Percentiles rank a stretch among this genome's conserved stretches.
These are phyloP conservation scores for Trichoderma aggressivum DNA, from an alignment of 2,329 filamentous ascomycete species.

Conservation along the genomic window DNA sequence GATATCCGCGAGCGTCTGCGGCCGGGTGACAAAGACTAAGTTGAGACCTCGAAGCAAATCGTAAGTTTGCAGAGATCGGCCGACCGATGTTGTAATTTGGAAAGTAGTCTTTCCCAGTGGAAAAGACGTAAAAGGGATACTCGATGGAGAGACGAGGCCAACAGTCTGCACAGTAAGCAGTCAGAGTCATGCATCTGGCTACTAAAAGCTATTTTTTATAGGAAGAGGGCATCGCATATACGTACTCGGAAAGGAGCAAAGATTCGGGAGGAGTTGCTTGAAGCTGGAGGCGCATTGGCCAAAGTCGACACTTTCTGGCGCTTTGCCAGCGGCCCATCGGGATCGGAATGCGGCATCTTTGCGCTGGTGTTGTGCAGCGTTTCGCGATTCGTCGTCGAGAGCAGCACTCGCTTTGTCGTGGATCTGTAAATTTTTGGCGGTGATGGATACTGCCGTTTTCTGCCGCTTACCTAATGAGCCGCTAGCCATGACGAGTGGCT, in stretches of 20 bases:
- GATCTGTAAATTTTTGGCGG: constrained; percentile 28
- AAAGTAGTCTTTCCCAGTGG: constrained; percentile 92
- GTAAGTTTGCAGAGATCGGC: constrained; percentile 89
- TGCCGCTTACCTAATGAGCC: constrained; percentile 17
- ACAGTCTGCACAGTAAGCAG: constrained; percentile 61
- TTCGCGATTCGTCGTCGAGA: constrained; percentile 18
- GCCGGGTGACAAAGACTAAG: constrained; percentile 87
- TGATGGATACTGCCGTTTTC: constrained; percentile 23
- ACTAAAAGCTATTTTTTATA: not conserved
- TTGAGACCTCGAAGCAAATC: constrained; percentile 87
- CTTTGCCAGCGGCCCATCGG: constrained; percentile 66
- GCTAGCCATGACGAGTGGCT: not conserved
- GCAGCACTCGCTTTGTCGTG: not conserved
- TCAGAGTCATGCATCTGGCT: constrained; percentile 7
- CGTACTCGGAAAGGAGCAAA: constrained; percentile 91
- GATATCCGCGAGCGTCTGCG: constrained; percentile 80
- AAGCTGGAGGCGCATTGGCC: constrained; percentile 35
- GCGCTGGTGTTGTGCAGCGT: constrained; percentile 13
- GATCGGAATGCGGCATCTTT: constrained; percentile 56
- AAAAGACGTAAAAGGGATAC: constrained; percentile 83
- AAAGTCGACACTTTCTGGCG: constrained; percentile 63
- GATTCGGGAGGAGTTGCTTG: constrained; percentile 65
- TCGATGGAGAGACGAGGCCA: constrained; percentile 86
- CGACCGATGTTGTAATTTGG: constrained; percentile 94
- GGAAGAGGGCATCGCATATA: constrained; percentile 18